Evolutionary conservation across 2,329 filamentous ascomycete species (phyloP).

Genomic region (Beauveria asiatica): DNA sequence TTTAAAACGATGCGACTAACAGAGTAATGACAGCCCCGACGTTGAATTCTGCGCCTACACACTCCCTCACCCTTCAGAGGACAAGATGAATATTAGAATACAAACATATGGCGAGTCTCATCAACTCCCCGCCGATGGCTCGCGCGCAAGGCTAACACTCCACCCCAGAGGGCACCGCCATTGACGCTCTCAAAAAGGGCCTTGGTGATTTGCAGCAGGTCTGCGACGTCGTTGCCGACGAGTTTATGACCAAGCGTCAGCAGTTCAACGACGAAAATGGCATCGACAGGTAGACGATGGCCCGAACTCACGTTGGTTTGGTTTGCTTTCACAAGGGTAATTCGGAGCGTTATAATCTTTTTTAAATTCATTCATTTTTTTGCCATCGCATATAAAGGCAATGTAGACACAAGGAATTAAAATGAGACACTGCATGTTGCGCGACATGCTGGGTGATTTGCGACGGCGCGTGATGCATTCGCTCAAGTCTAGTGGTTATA

Average conservation of each 20-base stretch:
- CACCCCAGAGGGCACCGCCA: slow-evolving; percentile 62
- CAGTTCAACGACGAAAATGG: slow-evolving; percentile 27
- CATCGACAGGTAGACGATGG: slow-evolving; percentile 20
- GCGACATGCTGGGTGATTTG: not conserved
- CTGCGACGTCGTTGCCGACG: slow-evolving; percentile 88
- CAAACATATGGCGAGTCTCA: slow-evolving; percentile 77
- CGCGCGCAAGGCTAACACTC: slow-evolving; percentile 5
- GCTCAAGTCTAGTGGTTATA: slow-evolving; percentile 19
- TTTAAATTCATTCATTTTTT: not conserved
- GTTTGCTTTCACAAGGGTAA: not conserved
- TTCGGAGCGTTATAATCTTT: not conserved
- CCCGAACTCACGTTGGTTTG: too few species aligned
- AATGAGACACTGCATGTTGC: slow-evolving; percentile 2
- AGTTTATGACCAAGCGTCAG: slow-evolving; percentile 58
- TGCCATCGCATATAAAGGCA: not conserved
- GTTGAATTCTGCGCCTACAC: slow-evolving; percentile 98
- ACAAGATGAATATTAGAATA: slow-evolving; percentile 94
- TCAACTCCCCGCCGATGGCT: too few species aligned
- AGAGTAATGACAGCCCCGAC: slow-evolving; percentile 49
- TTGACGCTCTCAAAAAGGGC: slow-evolving; percentile 83
- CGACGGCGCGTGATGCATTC: slow-evolving; percentile 3
- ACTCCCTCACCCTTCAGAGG: slow-evolving; percentile 91
- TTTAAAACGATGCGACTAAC: too few species aligned
- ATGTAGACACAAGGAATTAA: not conserved
- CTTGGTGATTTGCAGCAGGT: slow-evolving; percentile 81